phyloP scores from a whole-genome alignment of 1,139 yeast species.

The Lodderomyces parapsilosis region DNA sequence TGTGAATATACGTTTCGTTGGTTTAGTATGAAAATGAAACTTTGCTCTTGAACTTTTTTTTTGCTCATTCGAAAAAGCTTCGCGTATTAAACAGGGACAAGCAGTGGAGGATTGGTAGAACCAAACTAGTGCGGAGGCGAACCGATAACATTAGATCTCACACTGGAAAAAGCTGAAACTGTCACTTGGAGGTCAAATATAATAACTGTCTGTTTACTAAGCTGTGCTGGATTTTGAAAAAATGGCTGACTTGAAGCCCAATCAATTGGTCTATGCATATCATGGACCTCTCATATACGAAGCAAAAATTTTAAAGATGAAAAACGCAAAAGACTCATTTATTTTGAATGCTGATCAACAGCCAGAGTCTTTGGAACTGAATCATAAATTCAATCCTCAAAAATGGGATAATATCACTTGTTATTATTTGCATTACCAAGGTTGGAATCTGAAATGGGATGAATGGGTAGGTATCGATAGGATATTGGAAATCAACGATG shows the following conservation, averaged over 20 bases:
- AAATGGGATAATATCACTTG: slow-evolving; percentile 13
- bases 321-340: slow-evolving; percentile 46
- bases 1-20: not conserved
- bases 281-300: slow-evolving; percentile 92
- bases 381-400: slow-evolving; percentile 12
- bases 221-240: too few species aligned
- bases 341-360: slow-evolving; percentile 13
- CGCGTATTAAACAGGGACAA: too few species aligned
- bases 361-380: slow-evolving; percentile 12
- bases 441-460: slow-evolving; percentile 97
- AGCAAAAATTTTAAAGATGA: slow-evolving; percentile 72
- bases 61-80: not conserved
- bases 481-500: slow-evolving; percentile 66
- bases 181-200: too few species aligned
- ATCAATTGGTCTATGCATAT: slow-evolving; percentile 68
- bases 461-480: slow-evolving; percentile 86
- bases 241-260: slow-evolving; percentile 23
- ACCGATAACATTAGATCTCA: too few species aligned
- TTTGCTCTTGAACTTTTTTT: not conserved
- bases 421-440: slow-evolving; percentile 83
- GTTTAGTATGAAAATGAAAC: too few species aligned
- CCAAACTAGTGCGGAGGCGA: too few species aligned
- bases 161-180: too few species aligned
- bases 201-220: too few species aligned
- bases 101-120: too few species aligned